Evolutionary conservation across 805 yeast genomes (phyloP), one percentile per base, ranked within the genome.

Genomic region (Cyberlindnera galapagoensis): DNA sequence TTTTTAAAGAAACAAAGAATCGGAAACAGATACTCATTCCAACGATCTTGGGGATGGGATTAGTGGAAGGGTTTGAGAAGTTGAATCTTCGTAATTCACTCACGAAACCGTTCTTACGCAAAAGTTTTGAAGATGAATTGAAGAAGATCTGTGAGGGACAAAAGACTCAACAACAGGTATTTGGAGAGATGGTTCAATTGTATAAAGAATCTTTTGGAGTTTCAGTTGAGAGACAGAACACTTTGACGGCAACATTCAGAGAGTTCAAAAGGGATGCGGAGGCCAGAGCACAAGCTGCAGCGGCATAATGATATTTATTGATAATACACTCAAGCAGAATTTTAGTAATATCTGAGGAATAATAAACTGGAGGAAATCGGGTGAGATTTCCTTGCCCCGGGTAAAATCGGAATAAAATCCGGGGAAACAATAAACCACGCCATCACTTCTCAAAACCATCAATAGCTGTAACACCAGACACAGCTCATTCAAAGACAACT

Each of bases 71-170:
- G 1, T 87, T 92, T 54, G 87, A 84, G 35, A 67, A 71, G 26
- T 73, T 92, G 36, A 86, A 82, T 4, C 67, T 85, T 19, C 63
- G 56, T 31, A 87, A 86, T 46, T 78, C 90, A 1, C 64, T 92
- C 39, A 80, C 96, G 0, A 90, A 92, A 47, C 99, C 99, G 4
- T 82, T 83, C 46, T 58, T 92, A 38, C 64, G 99, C 34, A 76
- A 80, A 33, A 75, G 73, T 26, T 62, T 92, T 54, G 98, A 92
- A 50, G 60, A 54, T 11, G 71, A 74, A 30, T 62, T 92, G 48
- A 71, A 63, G 34, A 65, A 67, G 23, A 83, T 92, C 4, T 81
- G 88, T 33, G 67, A 69, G 1, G 97, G 97, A 0, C 43, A 47
- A 5, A 59, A 64, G 21, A 52, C 71, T 1, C 75, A 71, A 44